These are phyloP conservation scores for Dryas alaskensis DNA, from an alignment of 306 rosid species.

Conservation along the genomic window DNA sequence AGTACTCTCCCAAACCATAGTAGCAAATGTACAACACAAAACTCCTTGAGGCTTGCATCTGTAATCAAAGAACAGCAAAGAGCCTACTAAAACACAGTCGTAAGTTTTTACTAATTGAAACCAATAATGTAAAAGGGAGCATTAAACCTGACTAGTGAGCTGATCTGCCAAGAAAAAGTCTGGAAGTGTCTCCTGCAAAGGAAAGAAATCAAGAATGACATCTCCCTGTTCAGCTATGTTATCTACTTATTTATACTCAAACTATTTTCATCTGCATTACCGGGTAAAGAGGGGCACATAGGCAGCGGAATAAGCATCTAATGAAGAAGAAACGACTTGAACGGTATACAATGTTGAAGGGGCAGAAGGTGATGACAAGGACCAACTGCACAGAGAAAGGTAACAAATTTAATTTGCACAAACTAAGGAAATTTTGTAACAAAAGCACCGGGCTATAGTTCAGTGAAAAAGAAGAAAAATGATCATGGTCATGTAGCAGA, in stretches of 20 bases:
- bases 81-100: neutral
- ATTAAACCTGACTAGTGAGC: constrained; percentile 65
- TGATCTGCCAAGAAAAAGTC: constrained; percentile 75
- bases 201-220: constrained; percentile 1
- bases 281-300: constrained; percentile 64
- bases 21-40: constrained; percentile 67
- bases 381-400: constrained; percentile 51
- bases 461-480: neutral
- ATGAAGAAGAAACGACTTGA: constrained; percentile 70
- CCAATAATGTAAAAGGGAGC: constrained; percentile 15
- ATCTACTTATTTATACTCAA: neutral
- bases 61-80: constrained; percentile 29
- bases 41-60: constrained; percentile 59
- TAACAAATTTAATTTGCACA: neutral
- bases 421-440: neutral
- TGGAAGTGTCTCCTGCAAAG: constrained; percentile 49
- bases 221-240: constrained; percentile 4
- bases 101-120: constrained; percentile 4
- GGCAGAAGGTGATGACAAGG: constrained; percentile 49
- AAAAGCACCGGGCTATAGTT: neutral
- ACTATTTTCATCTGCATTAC: constrained; percentile 29
- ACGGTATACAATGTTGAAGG: constrained; percentile 53
- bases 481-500: constrained; percentile 6
- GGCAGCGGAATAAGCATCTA: constrained; percentile 43
- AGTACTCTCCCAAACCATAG: constrained; percentile 64